Evolutionary conservation across 2,329 filamentous ascomycete species (phyloP), one percentile per base, ranked within the genome.

Genomic region (Paraconiothyrium brasiliense): DNA sequence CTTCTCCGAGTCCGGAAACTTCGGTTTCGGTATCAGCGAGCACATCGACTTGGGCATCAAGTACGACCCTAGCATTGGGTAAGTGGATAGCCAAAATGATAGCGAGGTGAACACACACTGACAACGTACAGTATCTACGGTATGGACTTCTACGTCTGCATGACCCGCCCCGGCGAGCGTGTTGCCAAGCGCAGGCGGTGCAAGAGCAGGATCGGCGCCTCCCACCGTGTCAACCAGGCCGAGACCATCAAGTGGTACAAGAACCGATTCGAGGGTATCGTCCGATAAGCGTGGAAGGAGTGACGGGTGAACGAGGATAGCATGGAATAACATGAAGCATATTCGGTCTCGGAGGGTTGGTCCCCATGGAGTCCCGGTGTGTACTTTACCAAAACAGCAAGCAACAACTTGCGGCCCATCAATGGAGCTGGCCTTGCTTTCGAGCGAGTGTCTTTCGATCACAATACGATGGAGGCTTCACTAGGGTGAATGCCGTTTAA

Each of bases 61-160:
- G 73, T 77, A 78, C 72, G 74, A 78, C 72, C 76, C 76, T 66
- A 76, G 75, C 71, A 78, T 78, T 66, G 76, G 75, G 75, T 78
- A 77, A 57, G 75, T 74, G 27, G 14, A 59, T 20, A 37, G 43
- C 30, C 50, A 47, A 32, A 39, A 47, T 35, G 54, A 20, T 43
- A 48, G 16, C 32, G 43, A 9, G 27, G 13, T 11, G 54, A 43
- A 37, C 34, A 43, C 8, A 24, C 30, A 56, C 75, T 77, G 67
- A 78, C 71, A 50, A 20, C 46, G 59, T 16, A 47, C 64, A 76
- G 76, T 78, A 77, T 78, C 74, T 78, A 78, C 72, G 76, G 95
- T 83, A 99, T 99, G 95, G 95, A 99, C 87, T 99, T 99, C 87
- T 99, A 97, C 92, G 94, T 91, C 92, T 98, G 94, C 93, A 99